Conservation (phyloP, 192 early-diverging fungal genomes). For the Podila minutissima region DNA sequence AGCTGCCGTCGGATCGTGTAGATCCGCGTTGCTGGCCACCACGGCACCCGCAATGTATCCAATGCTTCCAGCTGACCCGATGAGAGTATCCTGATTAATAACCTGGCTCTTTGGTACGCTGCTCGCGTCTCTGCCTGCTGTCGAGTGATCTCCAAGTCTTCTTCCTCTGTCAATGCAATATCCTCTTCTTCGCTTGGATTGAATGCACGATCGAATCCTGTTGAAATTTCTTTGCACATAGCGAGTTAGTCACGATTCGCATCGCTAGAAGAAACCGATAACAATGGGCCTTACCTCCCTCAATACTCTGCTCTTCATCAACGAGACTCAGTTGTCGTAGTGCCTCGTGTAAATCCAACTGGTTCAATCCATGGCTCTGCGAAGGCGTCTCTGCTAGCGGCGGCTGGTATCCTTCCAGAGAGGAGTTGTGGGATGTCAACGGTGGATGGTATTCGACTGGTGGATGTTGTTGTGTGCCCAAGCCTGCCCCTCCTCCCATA, state of each 20-base stretch:
- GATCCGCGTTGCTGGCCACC: constrained; percentile 34
- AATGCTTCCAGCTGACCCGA: constrained; percentile 10
- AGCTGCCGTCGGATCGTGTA: constrained; percentile 28
- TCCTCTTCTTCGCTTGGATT: not conserved
- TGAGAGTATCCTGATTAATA: constrained; percentile 20
- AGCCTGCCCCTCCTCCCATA: not conserved
- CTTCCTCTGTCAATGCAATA: constrained; percentile 3
- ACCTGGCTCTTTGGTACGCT: constrained; percentile 10
- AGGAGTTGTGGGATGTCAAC: not conserved
- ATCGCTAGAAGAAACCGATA: not conserved
- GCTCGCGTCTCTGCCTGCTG: constrained; percentile 15
- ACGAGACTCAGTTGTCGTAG: constrained; percentile 3
- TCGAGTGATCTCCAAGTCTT: constrained; percentile 10
- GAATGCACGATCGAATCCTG: not conserved
- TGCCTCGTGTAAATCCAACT: constrained; percentile 8
- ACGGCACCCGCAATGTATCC: constrained; percentile 21
- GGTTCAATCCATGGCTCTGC: not conserved
- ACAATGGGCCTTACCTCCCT: not conserved
- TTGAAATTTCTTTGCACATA: not conserved
- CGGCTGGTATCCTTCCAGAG: not conserved
- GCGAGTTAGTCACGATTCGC: not conserved
- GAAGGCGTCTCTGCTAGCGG: not conserved
- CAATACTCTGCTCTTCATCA: not conserved
- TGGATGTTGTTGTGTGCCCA: not conserved
- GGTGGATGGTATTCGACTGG: not conserved